Percentiles rank a stretch among this genome's conserved stretches.
phyloP scores from a whole-genome alignment of 805 yeast species.

The Grigorovia transvaalensis region DNA sequence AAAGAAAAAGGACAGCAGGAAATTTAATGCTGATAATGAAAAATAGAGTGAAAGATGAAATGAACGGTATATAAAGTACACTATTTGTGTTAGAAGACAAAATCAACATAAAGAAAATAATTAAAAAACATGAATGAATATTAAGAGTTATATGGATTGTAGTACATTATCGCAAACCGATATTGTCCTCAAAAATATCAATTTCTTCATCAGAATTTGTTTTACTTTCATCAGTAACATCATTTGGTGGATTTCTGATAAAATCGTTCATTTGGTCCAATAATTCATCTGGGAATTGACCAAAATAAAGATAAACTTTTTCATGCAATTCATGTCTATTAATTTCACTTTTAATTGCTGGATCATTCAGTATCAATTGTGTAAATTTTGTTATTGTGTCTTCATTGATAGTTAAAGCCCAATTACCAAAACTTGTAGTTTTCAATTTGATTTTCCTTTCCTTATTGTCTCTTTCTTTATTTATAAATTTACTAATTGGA shows the following conservation, averaged over 20 bases:
- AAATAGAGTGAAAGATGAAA: no score
- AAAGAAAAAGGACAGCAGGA: background rate
- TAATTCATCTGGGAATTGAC: slow-evolving; percentile 21
- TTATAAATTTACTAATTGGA: slow-evolving; percentile 18
- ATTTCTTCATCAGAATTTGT: background rate
- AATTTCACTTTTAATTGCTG: slow-evolving; percentile 17
- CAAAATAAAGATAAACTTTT: slow-evolving; percentile 15
- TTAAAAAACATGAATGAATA: no score
- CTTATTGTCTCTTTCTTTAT: background rate
- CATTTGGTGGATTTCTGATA: background rate
- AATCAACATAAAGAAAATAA: no score
- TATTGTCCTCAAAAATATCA: slow-evolving; percentile 1
- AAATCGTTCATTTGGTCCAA: slow-evolving; percentile 3
- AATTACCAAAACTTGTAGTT: background rate
- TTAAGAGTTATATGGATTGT: no score
- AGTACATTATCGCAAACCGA: background rate
- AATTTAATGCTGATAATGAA: no score
- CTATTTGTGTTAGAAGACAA: no score
- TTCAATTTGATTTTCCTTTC: background rate
- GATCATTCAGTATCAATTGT: slow-evolving; percentile 16
- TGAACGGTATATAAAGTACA: no score
- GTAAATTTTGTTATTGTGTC: slow-evolving; percentile 19
- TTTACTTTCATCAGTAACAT: background rate
- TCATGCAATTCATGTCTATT: slow-evolving; percentile 13
- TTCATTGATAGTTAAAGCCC: slow-evolving; percentile 11